Percentiles rank a stretch among this genome's conserved stretches.
Evolutionary conservation across 768 basidiomycete genomes (phyloP).

Genomic region (Boletus huronensis): DNA sequence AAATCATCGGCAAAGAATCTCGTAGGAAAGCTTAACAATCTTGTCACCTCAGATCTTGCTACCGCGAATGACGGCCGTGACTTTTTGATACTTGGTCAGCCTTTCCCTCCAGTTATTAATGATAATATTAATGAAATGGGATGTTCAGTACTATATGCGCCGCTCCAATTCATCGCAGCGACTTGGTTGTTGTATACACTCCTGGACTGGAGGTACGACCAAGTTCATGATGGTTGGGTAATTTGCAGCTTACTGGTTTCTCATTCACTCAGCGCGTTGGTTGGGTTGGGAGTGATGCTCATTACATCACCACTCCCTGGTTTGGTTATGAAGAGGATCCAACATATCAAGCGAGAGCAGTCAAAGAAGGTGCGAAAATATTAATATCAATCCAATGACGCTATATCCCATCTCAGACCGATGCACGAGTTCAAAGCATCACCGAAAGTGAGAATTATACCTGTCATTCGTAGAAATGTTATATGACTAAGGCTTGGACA

Average conservation of each 20-base stretch:
- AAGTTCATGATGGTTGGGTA: too few species aligned
- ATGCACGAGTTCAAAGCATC: slow-evolving; percentile 1
- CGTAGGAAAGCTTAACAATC: slow-evolving; percentile 1
- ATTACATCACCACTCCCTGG: neutral
- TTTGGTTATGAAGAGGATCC: neutral
- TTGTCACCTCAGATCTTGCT: neutral
- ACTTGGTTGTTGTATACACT: slow-evolving; percentile 3
- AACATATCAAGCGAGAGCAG: neutral
- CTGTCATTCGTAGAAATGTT: neutral
- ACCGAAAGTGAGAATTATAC: neutral
- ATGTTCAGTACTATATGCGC: neutral
- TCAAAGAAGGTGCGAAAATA: neutral
- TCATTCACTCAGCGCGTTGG: neutral
- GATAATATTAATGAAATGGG: neutral
- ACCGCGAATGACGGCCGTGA: neutral
- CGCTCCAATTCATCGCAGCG: neutral
- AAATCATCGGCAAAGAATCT: neutral
- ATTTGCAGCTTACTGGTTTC: neutral
- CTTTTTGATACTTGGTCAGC: slow-evolving; percentile 1
- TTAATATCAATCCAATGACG: neutral
- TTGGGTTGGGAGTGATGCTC: neutral
- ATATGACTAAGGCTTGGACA: neutral
- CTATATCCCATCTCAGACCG: neutral
- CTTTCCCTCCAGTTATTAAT: neutral
- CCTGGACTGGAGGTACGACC: neutral